Evolutionary conservation across 257 asterid species (phyloP).

Genomic region (Nemophila menziesii): DNA sequence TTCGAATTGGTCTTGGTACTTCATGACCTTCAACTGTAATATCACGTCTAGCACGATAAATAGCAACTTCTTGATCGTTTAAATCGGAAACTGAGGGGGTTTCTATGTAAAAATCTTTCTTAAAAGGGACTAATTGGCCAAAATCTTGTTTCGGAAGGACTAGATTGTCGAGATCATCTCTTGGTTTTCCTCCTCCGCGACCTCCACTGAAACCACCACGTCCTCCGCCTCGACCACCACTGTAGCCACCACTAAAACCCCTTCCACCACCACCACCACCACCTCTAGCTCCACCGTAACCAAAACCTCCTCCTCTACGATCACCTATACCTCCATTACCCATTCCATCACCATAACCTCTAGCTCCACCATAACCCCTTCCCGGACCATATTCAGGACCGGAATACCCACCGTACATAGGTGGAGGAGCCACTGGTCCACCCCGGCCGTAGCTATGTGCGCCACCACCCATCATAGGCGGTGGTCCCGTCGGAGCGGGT

Average conservation of each 20-base stretch:
- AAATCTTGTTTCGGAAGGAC: slow-evolving; percentile 72
- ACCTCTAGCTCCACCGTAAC: slow-evolving; percentile 23
- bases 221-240: slow-evolving; percentile 32
- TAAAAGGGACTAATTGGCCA: slow-evolving; percentile 58
- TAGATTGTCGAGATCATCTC: slow-evolving; percentile 64
- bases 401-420: slow-evolving; percentile 20
- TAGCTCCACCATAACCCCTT: slow-evolving; percentile 32
- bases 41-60: slow-evolving; percentile 61
- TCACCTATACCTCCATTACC: slow-evolving; percentile 30
- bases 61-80: slow-evolving; percentile 55
- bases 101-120: slow-evolving; percentile 77
- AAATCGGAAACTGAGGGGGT: slow-evolving; percentile 58
- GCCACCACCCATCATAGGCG: slow-evolving; percentile 39
- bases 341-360: slow-evolving; percentile 29
- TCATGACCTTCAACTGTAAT: slow-evolving; percentile 71
- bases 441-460: slow-evolving; percentile 45
- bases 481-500: slow-evolving; percentile 34
- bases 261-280: slow-evolving; percentile 22
- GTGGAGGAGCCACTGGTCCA: slow-evolving; percentile 36
- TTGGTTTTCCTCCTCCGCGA: slow-evolving; percentile 31
- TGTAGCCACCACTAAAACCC: slow-evolving; percentile 23
- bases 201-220: slow-evolving; percentile 26
- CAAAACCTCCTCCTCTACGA: slow-evolving; percentile 24
- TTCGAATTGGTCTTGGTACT: slow-evolving; percentile 71
- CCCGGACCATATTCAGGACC: slow-evolving; percentile 30